These are phyloP conservation scores for Jamesozyma rosinii DNA, from an alignment of 805 yeast genomes.

Conservation along the genomic window DNA sequence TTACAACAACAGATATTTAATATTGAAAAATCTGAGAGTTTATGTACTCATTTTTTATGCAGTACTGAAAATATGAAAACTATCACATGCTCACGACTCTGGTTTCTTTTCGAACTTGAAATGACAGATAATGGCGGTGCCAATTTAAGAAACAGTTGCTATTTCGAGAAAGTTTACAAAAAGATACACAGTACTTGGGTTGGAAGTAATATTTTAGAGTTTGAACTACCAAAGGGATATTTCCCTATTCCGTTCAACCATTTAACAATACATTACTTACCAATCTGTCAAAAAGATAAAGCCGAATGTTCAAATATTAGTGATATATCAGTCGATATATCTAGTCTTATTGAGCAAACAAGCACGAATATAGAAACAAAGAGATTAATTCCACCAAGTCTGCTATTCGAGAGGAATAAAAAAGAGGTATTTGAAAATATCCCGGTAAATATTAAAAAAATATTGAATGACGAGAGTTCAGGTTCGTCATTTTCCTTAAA, in stretches of 20 bases:
- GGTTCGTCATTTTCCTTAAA: neutral
- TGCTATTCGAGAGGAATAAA: conserved; percentile 13
- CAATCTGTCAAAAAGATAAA: neutral
- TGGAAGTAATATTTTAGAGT: conserved; percentile 8
- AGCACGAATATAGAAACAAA: neutral
- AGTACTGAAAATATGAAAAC: conserved; percentile 9
- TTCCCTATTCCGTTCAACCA: conserved; percentile 2
- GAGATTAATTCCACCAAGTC: conserved; percentile 13
- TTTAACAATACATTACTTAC: neutral
- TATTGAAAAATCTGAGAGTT: conserved; percentile 8
- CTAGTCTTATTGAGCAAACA: conserved; percentile 10
- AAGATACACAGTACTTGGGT: conserved; percentile 17
- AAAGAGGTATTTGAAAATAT: conserved; percentile 15
- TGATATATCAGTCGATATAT: conserved; percentile 9
- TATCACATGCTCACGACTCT: conserved; percentile 12
- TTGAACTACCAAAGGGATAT: conserved; percentile 5
- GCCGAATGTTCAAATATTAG: neutral
- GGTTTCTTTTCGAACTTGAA: conserved; percentile 30
- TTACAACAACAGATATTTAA: conserved; percentile 17
- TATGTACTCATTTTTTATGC: conserved; percentile 18
- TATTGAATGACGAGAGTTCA: conserved; percentile 4
- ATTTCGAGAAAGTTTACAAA: conserved; percentile 20
- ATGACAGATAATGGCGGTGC: conserved; percentile 16
- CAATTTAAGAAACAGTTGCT: conserved; percentile 26
- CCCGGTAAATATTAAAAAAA: conserved; percentile 9